Conservation (phyloP, 805 yeast species). For the Suhomyces sp. region DNA sequence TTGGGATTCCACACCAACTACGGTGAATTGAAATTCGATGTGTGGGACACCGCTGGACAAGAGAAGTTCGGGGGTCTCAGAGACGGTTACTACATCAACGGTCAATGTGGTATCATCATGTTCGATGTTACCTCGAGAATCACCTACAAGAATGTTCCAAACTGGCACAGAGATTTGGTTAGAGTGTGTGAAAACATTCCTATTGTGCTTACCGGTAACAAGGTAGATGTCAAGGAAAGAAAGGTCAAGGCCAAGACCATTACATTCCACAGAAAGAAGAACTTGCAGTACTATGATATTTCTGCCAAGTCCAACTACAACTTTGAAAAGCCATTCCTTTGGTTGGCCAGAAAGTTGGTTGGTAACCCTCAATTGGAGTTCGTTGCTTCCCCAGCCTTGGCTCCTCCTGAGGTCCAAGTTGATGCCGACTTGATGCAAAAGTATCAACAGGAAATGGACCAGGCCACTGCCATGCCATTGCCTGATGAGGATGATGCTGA, state of each 20-base stretch:
- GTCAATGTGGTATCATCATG: slow-evolving; percentile 99
- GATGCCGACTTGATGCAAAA: slow-evolving; percentile 96
- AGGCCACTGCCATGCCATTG: slow-evolving; percentile 98
- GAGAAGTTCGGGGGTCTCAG: slow-evolving; percentile 99
- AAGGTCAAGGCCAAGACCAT: slow-evolving; percentile 99
- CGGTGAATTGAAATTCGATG: slow-evolving; percentile 98
- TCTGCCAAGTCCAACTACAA: slow-evolving; percentile 99
- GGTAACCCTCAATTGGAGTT: slow-evolving; percentile 98
- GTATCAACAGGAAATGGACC: slow-evolving; percentile 99
- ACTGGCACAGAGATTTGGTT: slow-evolving; percentile 99
- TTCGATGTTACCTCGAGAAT: slow-evolving; percentile 99
- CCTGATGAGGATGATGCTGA: slow-evolving; percentile 99
- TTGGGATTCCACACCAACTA: slow-evolving; percentile 96
- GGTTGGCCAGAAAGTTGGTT: slow-evolving; percentile 99
- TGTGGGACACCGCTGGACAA: slow-evolving; percentile 99
- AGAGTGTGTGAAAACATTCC: slow-evolving; percentile 99
- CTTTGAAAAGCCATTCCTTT: slow-evolving; percentile 99
- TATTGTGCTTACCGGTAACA: slow-evolving; percentile 98
- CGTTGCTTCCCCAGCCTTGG: slow-evolving; percentile 98
- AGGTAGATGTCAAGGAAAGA: slow-evolving; percentile 99
- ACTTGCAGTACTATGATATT: slow-evolving; percentile 98
- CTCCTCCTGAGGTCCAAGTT: slow-evolving; percentile 98
- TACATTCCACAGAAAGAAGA: slow-evolving; percentile 99
- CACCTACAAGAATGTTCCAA: slow-evolving; percentile 99
- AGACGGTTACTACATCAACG: slow-evolving; percentile 99